Percentiles rank a stretch among this genome's conserved stretches.
Conservation (phyloP, 768 basidiomycete genomes). For the Trametes meyenii region DNA sequence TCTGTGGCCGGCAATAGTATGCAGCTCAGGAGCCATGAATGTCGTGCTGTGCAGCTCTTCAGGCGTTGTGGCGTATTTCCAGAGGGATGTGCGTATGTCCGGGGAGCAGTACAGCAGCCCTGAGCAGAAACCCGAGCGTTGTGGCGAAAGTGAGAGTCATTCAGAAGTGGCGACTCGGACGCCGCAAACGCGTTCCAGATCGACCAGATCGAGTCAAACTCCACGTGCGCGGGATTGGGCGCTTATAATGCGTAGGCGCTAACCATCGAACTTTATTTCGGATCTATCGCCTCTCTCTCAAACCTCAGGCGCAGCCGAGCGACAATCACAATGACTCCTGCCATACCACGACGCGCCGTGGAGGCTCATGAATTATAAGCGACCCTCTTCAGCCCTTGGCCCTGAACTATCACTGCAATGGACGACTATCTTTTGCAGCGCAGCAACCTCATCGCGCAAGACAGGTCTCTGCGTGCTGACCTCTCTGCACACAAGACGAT, state of each 20-base stretch:
- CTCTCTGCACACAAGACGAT: not conserved
- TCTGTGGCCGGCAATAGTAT: conserved; percentile 48
- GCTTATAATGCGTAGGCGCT: not conserved
- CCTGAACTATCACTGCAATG: not conserved
- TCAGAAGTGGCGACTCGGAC: not conserved
- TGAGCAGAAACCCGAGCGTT: not conserved
- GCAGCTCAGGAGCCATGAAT: conserved; percentile 48
- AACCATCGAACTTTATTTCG: not conserved
- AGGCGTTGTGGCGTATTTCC: not conserved
- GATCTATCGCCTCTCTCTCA: not conserved
- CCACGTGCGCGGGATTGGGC: conserved; percentile 3
- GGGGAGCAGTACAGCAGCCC: too few relatives aligned
- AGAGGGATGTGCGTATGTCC: too few relatives aligned
- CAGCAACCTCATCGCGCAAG: conserved; percentile 25
- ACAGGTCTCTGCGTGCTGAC: conserved; percentile 29
- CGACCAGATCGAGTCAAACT: conserved; percentile 7
- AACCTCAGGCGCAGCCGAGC: too few relatives aligned
- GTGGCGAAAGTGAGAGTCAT: not conserved
- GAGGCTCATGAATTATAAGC: too few relatives aligned
- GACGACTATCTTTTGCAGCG: conserved; percentile 24
- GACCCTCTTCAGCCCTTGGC: too few relatives aligned
- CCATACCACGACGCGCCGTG: too few relatives aligned
- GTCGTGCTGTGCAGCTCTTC: too few relatives aligned
- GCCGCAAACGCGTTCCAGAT: conserved; percentile 3
- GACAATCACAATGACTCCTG: too few relatives aligned